Percentiles rank a stretch among this genome's conserved stretches.
These are phyloP conservation scores for Rubroshorea leprosula DNA, from an alignment of 345 rosid species.

Conservation along the genomic window DNA sequence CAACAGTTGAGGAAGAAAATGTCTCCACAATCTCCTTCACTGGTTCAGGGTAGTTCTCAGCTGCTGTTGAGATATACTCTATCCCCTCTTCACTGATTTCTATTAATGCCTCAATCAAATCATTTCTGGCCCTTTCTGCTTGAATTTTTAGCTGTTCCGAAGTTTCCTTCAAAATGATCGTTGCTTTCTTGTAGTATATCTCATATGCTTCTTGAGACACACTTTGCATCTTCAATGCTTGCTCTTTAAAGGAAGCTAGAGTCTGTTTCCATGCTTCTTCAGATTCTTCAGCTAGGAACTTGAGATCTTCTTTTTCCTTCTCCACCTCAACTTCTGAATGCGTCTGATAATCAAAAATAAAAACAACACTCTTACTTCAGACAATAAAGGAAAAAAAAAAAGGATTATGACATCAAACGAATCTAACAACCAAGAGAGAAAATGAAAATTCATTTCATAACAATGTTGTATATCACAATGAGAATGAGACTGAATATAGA, in stretches of 20 bases:
- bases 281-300: constrained; percentile 37
- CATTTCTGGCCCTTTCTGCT: constrained; percentile 69
- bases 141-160: constrained; percentile 69
- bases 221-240: constrained; percentile 68
- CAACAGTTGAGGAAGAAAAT: constrained; percentile 47
- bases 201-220: constrained; percentile 76
- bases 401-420: background rate
- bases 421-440: background rate
- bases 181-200: constrained; percentile 55
- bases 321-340: constrained; percentile 59
- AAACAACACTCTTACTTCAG: background rate
- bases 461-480: background rate
- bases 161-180: constrained; percentile 49
- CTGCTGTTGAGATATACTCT: constrained; percentile 56
- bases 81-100: constrained; percentile 68
- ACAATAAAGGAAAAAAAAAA: background rate
- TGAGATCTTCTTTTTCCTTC: constrained; percentile 35
- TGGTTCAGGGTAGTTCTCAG: constrained; percentile 68
- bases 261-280: constrained; percentile 84
- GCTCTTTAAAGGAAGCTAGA: constrained; percentile 62
- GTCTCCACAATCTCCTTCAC: constrained; percentile 81
- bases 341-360: constrained; percentile 24
- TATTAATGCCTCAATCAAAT: constrained; percentile 51
- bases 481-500: background rate
- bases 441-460: background rate